Percentiles rank a stretch among this genome's conserved stretches.
These are phyloP conservation scores for Senna tora DNA, from an alignment of 306 rosid species.

Conservation along the genomic window DNA sequence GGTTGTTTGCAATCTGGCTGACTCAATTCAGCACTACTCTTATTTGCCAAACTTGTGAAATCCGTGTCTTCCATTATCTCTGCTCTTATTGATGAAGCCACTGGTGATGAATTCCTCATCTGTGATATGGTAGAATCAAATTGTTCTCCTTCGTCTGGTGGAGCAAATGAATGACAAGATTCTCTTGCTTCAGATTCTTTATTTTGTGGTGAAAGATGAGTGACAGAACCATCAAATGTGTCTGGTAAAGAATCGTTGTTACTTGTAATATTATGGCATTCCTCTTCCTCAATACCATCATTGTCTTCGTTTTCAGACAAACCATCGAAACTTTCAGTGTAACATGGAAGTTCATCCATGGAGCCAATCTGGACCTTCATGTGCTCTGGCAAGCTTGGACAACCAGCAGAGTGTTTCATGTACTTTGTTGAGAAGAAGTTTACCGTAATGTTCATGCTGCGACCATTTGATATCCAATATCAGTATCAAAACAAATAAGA, in stretches of 20 bases:
- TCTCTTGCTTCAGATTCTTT: slow-evolving; percentile 43
- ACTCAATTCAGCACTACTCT: slow-evolving; percentile 32
- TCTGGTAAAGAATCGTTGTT: slow-evolving; percentile 38
- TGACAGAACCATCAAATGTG: slow-evolving; percentile 30
- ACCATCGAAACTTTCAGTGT: slow-evolving; percentile 47
- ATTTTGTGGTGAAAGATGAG: slow-evolving; percentile 30
- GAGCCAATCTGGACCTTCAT: slow-evolving; percentile 66
- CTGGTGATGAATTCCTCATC: slow-evolving; percentile 33
- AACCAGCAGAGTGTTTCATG: slow-evolving; percentile 71
- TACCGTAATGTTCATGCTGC: slow-evolving; percentile 78
- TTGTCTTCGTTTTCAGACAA: slow-evolving; percentile 57
- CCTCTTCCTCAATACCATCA: slow-evolving; percentile 48
- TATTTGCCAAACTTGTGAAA: not conserved
- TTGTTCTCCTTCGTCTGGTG: slow-evolving; percentile 33
- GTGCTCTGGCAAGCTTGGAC: slow-evolving; percentile 74
- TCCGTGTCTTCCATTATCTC: slow-evolving; percentile 36
- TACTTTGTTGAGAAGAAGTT: slow-evolving; percentile 87
- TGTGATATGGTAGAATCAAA: slow-evolving; percentile 34
- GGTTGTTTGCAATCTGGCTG: slow-evolving; percentile 36
- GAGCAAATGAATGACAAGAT: slow-evolving; percentile 25
- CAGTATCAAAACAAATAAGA: slow-evolving; percentile 28
- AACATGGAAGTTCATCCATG: slow-evolving; percentile 88
- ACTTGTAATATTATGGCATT: slow-evolving; percentile 34
- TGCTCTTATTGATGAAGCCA: slow-evolving; percentile 18
- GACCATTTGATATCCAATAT: slow-evolving; percentile 35